These are phyloP conservation scores for Penicillium sp. DNA, from an alignment of 2,329 filamentous ascomycete species.

Conservation along the genomic window DNA sequence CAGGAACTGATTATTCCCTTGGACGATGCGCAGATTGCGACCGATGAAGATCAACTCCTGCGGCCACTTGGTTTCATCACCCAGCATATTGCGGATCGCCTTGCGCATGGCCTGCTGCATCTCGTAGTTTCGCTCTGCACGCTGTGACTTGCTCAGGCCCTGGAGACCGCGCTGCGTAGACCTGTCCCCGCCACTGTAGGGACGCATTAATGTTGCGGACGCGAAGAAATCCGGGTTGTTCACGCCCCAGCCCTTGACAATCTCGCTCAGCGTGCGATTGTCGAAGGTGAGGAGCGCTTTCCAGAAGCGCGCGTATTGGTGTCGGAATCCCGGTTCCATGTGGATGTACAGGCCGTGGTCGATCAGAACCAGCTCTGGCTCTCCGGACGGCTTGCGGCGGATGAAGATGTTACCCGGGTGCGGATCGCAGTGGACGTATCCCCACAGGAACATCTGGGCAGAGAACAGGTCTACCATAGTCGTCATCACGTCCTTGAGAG, in stretches of 20 bases:
- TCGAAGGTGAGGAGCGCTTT: slow-evolving; percentile 92
- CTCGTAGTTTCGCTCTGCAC: slow-evolving; percentile 65
- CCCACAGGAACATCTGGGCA: slow-evolving; percentile 98
- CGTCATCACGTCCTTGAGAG: slow-evolving; percentile 84
- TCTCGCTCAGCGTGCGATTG: slow-evolving; percentile 70
- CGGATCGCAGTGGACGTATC: slow-evolving; percentile 91
- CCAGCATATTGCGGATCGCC: slow-evolving; percentile 75
- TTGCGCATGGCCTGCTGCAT: slow-evolving; percentile 73
- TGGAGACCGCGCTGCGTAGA: slow-evolving; percentile 60
- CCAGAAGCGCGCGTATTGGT: slow-evolving; percentile 89
- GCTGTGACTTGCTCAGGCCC: slow-evolving; percentile 54
- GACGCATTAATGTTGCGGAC: slow-evolving; percentile 81
- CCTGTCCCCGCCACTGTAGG: slow-evolving; percentile 81
- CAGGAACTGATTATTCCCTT: slow-evolving; percentile 88
- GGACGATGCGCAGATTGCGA: slow-evolving; percentile 87
- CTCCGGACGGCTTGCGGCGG: slow-evolving; percentile 76
- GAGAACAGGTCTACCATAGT: slow-evolving; percentile 96
- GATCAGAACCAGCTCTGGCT: slow-evolving; percentile 87
- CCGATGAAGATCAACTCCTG: slow-evolving; percentile 90
- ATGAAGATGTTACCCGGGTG: slow-evolving; percentile 98
- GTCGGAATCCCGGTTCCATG: slow-evolving; percentile 79
- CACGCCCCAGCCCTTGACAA: slow-evolving; percentile 82
- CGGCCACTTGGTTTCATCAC: slow-evolving; percentile 84
- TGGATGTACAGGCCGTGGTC: slow-evolving; percentile 96
- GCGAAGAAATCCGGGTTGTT: slow-evolving; percentile 88